phyloP scores from a whole-genome alignment of 495 filamentous ascomycete genomes.

The Cladorrhinum samala region DNA sequence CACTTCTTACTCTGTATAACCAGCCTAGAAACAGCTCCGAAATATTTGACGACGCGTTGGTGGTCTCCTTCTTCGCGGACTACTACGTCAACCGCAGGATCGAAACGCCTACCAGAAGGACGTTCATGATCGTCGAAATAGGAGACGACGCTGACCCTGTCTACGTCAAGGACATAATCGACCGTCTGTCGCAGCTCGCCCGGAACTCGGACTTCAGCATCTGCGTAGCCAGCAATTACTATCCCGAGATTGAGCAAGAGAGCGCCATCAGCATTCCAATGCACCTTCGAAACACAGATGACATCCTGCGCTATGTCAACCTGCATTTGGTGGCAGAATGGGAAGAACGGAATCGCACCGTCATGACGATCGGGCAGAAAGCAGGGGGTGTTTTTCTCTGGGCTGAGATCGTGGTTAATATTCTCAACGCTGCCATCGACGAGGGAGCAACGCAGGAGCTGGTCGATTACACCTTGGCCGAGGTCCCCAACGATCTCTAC shows the following conservation, averaged over 20 bases:
- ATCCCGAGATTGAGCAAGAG: slow-evolving; percentile 19
- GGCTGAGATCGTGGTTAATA: slow-evolving; percentile 35
- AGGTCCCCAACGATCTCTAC: slow-evolving; percentile 29
- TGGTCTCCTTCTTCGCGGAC: slow-evolving; percentile 33
- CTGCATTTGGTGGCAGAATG: slow-evolving; percentile 29
- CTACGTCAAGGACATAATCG: slow-evolving; percentile 28
- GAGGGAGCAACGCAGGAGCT: slow-evolving; percentile 30
- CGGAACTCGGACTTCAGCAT: slow-evolving; percentile 35
- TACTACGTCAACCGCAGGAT: slow-evolving; percentile 28
- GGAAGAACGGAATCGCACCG: slow-evolving; percentile 26
- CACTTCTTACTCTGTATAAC: slow-evolving; percentile 18
- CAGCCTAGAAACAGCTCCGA: slow-evolving; percentile 8
- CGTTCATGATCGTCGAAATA: slow-evolving; percentile 33
- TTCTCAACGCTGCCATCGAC: slow-evolving; percentile 32
- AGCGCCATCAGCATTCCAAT: slow-evolving; percentile 27
- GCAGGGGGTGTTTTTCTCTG: slow-evolving; percentile 31
- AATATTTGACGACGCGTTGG: slow-evolving; percentile 24
- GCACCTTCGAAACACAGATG: slow-evolving; percentile 30
- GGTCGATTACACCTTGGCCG: slow-evolving; percentile 29
- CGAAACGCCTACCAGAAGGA: slow-evolving; percentile 23
- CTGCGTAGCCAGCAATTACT: slow-evolving; percentile 27
- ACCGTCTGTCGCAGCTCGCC: slow-evolving; percentile 25
- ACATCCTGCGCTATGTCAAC: slow-evolving; percentile 30
- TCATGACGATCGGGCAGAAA: slow-evolving; percentile 25
- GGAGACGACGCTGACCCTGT: slow-evolving; percentile 22